phyloP scores from a whole-genome alignment of 202 grass and related monocot genomes.

The Zoysia matrella region DNA sequence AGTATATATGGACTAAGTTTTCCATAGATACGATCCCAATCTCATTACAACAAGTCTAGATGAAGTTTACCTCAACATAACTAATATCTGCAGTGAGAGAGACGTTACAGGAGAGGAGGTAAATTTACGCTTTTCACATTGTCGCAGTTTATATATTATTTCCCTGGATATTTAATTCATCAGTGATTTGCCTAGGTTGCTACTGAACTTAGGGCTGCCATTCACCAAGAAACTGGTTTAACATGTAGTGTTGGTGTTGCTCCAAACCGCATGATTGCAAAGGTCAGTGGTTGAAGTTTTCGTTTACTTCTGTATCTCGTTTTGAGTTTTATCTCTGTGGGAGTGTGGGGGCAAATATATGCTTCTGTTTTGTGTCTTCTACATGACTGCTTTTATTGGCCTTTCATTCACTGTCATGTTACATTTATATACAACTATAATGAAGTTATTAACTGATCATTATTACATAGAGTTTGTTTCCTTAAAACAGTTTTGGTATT shows the following conservation, averaged over 20 bases:
- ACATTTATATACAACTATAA: too few relatives aligned
- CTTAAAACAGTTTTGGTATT: background rate
- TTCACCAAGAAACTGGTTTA: too few relatives aligned
- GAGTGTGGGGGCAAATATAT: background rate
- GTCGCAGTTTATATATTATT: conserved; percentile 17
- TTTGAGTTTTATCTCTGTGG: conserved; percentile 2
- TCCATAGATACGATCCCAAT: too few relatives aligned
- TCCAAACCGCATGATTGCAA: conserved; percentile 94
- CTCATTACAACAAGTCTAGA: too few relatives aligned
- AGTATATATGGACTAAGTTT: too few relatives aligned
- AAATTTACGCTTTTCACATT: conserved; percentile 34
- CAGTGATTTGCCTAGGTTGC: conserved; percentile 3
- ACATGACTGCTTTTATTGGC: too few relatives aligned
- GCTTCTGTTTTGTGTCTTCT: background rate
- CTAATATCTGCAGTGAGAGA: conserved; percentile 67
- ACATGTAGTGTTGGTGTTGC: conserved; percentile 7
- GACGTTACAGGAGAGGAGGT: conserved; percentile 74
- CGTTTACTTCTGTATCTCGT: background rate
- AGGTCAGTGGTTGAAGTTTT: conserved; percentile 53
- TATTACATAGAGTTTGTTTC: conserved; percentile 16
- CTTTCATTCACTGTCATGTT: background rate
- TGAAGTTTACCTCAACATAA: too few relatives aligned
- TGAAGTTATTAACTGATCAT: background rate
- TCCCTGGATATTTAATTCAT: background rate
- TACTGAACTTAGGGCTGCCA: too few relatives aligned